These are phyloP conservation scores for Strobilomyces dryophilus DNA, from an alignment of 768 basidiomycete species.

Conservation along the genomic window DNA sequence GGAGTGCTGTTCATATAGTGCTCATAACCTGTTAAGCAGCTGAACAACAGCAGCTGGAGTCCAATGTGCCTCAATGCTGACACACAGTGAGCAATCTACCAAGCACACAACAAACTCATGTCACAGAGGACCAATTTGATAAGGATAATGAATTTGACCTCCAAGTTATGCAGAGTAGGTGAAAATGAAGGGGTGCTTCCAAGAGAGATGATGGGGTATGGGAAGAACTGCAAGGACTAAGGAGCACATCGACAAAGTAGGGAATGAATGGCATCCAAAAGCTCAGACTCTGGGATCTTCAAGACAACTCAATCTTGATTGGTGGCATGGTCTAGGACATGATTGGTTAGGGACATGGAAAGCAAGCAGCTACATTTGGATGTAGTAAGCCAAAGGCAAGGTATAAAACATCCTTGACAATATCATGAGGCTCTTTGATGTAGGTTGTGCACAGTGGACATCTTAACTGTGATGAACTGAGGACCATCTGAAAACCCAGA, in stretches of 20 bases:
- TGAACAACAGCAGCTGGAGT: no score
- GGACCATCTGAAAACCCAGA: slow-evolving; percentile 4
- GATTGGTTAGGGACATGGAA: background rate
- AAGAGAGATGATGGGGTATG: slow-evolving; percentile 18
- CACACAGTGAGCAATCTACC: no score
- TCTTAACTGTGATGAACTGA: slow-evolving; percentile 42
- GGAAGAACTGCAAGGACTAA: slow-evolving; percentile 33
- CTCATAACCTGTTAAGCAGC: no score
- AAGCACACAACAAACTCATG: no score
- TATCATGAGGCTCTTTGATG: slow-evolving; percentile 64
- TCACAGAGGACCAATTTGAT: slow-evolving; percentile 59
- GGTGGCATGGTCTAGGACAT: slow-evolving; percentile 50
- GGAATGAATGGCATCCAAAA: slow-evolving; percentile 71
- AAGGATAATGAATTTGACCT: slow-evolving; percentile 42
- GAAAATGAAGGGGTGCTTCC: slow-evolving; percentile 3
- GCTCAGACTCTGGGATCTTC: slow-evolving; percentile 39
- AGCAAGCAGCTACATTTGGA: slow-evolving; percentile 39
- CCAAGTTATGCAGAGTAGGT: slow-evolving; percentile 11
- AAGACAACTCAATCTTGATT: slow-evolving; percentile 41
- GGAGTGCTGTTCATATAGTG: no score
- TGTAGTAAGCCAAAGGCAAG: slow-evolving; percentile 46
- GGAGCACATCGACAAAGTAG: slow-evolving; percentile 45
- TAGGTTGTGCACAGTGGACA: slow-evolving; percentile 42
- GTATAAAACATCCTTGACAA: slow-evolving; percentile 57
- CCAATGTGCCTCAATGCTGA: no score